Percentiles rank a stretch among this genome's conserved stretches.
Evolutionary conservation across 2,329 filamentous ascomycete genomes (phyloP).

Genomic region (Scytalidium lignicola): DNA sequence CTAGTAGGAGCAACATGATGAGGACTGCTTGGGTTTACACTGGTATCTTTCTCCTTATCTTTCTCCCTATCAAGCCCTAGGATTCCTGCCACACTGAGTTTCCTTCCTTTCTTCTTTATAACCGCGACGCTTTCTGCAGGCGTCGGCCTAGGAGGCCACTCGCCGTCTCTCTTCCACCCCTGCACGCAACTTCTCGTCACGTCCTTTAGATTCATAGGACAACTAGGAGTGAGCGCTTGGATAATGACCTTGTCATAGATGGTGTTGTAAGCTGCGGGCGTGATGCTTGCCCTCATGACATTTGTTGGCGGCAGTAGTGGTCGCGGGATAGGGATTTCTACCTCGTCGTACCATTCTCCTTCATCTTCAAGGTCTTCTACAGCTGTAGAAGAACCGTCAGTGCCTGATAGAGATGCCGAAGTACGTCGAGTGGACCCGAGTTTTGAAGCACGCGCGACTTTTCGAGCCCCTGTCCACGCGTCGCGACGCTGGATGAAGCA

Average conservation of each 20-base stretch:
- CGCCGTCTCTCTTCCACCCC: slow-evolving; percentile 88
- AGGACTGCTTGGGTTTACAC: neutral
- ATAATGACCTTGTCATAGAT: slow-evolving; percentile 88
- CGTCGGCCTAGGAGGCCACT: slow-evolving; percentile 73
- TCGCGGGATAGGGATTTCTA: slow-evolving; percentile 60
- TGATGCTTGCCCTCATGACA: slow-evolving; percentile 72
- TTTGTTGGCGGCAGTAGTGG: slow-evolving; percentile 71
- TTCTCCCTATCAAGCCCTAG: slow-evolving; percentile 16
- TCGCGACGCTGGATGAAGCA: slow-evolving; percentile 74
- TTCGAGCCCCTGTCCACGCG: slow-evolving; percentile 77
- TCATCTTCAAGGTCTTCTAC: slow-evolving; percentile 18
- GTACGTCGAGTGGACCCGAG: slow-evolving; percentile 39
- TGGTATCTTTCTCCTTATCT: slow-evolving; percentile 1
- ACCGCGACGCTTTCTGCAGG: slow-evolving; percentile 31
- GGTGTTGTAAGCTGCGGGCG: slow-evolving; percentile 65
- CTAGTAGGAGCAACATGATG: too few relatives aligned
- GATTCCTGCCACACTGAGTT: slow-evolving; percentile 22
- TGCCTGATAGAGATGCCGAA: slow-evolving; percentile 32
- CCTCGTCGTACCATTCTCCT: slow-evolving; percentile 18
- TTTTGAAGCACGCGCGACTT: slow-evolving; percentile 28
- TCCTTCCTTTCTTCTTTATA: slow-evolving; percentile 17
- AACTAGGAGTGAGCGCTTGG: slow-evolving; percentile 72
- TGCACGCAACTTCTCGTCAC: slow-evolving; percentile 76
- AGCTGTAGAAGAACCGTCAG: slow-evolving; percentile 17
- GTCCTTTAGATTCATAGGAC: slow-evolving; percentile 82